A percentile compares a stretch with the other conserved stretches of the same genome.
phyloP scores from a whole-genome alignment of 352 stramenopile genomes.

The Thraustochytrium sp. region DNA sequence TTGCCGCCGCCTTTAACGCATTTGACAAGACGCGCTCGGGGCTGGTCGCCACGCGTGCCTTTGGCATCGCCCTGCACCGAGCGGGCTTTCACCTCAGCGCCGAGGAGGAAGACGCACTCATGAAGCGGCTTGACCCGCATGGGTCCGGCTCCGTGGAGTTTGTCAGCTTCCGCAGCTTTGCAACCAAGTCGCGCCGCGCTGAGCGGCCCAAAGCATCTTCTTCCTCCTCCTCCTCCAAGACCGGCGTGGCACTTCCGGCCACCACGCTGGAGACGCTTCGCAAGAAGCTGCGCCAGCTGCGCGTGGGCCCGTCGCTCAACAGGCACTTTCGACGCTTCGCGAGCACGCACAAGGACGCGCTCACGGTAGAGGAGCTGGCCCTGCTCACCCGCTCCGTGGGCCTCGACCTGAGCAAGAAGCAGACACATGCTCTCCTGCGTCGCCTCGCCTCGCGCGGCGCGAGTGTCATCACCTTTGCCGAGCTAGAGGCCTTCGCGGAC shows the following conservation, averaged over 20 bases:
- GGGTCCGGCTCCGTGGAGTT: constrained; percentile 14
- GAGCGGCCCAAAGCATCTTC: too few relatives aligned
- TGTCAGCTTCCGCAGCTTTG: background rate
- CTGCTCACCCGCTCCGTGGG: background rate
- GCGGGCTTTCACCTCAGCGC: background rate
- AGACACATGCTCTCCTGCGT: background rate
- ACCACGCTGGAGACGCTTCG: background rate
- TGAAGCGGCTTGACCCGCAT: background rate
- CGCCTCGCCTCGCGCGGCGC: background rate
- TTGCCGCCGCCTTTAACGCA: background rate
- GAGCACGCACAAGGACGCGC: background rate
- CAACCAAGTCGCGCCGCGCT: background rate
- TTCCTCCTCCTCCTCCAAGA: too few relatives aligned
- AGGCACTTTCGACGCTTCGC: constrained; percentile 1
- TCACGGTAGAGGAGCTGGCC: background rate
- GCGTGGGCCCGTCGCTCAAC: constrained; percentile 5
- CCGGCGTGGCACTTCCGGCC: too few relatives aligned
- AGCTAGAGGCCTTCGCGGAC: background rate
- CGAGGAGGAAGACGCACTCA: background rate
- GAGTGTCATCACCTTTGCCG: background rate
- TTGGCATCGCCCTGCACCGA: background rate
- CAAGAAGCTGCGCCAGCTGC: background rate
- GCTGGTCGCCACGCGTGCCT: background rate
- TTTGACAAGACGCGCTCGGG: background rate
- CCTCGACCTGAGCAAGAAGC: background rate